Conservation (phyloP, 805 yeast genomes). For the Nakazawaea pomicola region DNA sequence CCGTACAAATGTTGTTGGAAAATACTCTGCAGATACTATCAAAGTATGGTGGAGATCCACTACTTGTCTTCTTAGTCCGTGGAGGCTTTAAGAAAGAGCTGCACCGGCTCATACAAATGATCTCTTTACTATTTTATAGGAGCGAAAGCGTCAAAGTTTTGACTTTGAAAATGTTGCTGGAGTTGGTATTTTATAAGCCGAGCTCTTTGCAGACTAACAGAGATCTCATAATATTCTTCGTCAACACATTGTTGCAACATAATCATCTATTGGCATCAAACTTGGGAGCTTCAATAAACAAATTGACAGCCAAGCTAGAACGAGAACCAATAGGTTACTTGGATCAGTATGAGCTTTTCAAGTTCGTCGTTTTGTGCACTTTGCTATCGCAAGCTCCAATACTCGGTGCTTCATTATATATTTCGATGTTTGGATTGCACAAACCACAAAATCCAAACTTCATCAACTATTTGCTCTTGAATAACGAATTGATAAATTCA, state of each 20-base stretch:
- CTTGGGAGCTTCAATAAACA: not conserved
- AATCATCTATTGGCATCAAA: not conserved
- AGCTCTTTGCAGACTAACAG: conserved; percentile 1
- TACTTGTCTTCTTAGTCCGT: not conserved
- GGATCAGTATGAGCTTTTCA: conserved; percentile 8
- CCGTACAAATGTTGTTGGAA: not conserved
- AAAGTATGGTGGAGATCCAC: not conserved
- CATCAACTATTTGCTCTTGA: conserved; percentile 6
- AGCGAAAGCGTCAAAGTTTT: conserved; percentile 4
- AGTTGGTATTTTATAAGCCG: not conserved
- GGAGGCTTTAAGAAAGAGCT: not conserved
- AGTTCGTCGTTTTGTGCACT: conserved; percentile 1
- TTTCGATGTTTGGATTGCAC: not conserved
- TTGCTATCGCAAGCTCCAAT: conserved; percentile 6
- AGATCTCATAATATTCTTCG: not conserved
- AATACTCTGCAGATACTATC: not conserved
- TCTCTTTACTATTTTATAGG: not conserved
- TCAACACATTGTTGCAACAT: not conserved
- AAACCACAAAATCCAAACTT: conserved; percentile 1
- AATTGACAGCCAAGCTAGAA: not conserved
- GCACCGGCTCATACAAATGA: conserved; percentile 1
- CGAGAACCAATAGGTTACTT: conserved; percentile 1
- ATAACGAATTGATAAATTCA: conserved; percentile 6
- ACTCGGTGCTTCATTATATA: conserved; percentile 10
- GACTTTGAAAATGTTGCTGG: conserved; percentile 5